phyloP scores from a whole-genome alignment of 73 alveolate genomes.

The Effrenium voratum region DNA sequence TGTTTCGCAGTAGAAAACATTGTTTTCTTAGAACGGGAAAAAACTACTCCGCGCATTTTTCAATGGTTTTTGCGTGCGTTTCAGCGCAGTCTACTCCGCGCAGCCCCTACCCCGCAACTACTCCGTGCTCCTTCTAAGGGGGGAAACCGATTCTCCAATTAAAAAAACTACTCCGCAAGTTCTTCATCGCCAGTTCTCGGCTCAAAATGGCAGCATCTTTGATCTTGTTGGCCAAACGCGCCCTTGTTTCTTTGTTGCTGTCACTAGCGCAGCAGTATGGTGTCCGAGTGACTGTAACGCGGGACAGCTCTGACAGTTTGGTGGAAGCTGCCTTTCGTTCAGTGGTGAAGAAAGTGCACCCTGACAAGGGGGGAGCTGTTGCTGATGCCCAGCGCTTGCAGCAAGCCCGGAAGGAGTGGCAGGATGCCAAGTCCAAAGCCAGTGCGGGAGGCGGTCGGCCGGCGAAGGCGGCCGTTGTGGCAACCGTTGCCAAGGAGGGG shows the following conservation, averaged over 20 bases:
- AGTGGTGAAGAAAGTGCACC: not conserved
- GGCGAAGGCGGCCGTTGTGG: not conserved
- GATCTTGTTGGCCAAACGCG: not conserved
- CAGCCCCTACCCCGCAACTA: too few relatives aligned
- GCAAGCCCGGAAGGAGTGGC: not conserved
- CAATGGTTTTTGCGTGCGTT: too few relatives aligned
- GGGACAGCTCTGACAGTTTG: not conserved
- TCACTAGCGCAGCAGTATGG: not conserved
- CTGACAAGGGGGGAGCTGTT: not conserved
- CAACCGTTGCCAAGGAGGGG: not conserved
- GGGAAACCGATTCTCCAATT: too few relatives aligned
- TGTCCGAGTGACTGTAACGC: not conserved
- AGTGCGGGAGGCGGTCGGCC: not conserved
- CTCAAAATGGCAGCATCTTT: too few relatives aligned
- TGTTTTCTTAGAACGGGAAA: too few relatives aligned
- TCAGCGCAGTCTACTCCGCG: too few relatives aligned
- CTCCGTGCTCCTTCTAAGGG: too few relatives aligned
- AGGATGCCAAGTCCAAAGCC: not conserved
- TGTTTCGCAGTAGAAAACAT: too few relatives aligned
- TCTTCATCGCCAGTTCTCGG: too few relatives aligned
- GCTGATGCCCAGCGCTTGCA: not conserved
- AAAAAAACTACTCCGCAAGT: too few relatives aligned
- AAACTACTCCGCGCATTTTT: too few relatives aligned
- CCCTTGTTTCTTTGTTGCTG: not conserved
- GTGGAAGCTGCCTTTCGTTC: not conserved